These are phyloP conservation scores for Neolentinus lepideus DNA, from an alignment of 1,284 basidiomycete species.

Conservation along the genomic window DNA sequence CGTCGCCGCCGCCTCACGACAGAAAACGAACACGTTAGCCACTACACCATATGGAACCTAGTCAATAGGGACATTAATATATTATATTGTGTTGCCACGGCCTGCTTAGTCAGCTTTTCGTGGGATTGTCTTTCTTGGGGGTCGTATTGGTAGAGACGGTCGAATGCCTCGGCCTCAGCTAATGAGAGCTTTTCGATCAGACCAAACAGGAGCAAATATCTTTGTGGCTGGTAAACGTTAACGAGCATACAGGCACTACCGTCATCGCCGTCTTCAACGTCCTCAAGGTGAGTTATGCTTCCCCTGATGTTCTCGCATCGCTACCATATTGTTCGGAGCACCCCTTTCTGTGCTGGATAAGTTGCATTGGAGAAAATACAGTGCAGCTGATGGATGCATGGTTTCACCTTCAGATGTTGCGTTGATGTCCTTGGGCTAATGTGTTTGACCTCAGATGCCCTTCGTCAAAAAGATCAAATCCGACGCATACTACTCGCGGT, in stretches of 20 bases:
- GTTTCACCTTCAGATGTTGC: not conserved
- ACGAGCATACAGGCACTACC: conserved; percentile 12
- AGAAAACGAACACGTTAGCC: too few species aligned
- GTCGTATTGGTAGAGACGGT: too few species aligned
- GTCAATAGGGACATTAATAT: too few species aligned
- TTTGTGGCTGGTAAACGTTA: not conserved
- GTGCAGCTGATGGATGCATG: conserved; percentile 12
- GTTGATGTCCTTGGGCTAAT: not conserved
- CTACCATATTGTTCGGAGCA: not conserved
- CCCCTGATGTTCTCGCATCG: not conserved
- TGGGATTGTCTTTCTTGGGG: too few species aligned
- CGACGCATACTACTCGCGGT: conserved; percentile 94
- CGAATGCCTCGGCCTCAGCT: too few species aligned
- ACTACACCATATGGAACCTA: too few species aligned
- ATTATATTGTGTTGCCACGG: too few species aligned
- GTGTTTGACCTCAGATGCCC: conserved; percentile 53
- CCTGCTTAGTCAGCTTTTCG: too few species aligned
- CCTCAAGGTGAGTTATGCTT: conserved; percentile 46
- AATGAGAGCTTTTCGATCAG: not conserved
- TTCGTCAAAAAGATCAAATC: conserved; percentile 88
- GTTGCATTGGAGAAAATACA: not conserved
- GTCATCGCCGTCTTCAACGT: conserved; percentile 30
- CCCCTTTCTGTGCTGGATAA: not conserved
- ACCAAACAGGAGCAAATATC: not conserved
- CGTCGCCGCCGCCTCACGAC: too few species aligned